Base-by-base conservation (phyloP, 2,329 filamentous ascomycete species). In the Beauveria scarabaeidicola region DNA sequence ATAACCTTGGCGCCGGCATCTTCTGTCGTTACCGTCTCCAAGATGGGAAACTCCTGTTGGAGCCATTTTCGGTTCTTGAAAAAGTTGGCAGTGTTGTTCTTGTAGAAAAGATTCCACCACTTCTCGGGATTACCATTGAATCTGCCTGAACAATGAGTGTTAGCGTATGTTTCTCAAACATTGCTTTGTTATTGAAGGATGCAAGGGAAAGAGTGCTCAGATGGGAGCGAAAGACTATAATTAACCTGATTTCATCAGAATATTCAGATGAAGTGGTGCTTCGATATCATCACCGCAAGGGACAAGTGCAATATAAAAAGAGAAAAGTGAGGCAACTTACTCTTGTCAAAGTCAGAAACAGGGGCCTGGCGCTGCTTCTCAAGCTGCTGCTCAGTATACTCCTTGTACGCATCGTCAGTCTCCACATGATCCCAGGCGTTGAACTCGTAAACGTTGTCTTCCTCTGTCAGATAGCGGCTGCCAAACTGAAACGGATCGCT, bases 1-100 rank as follows among this genome's bases (percentile, higher is more conserved):
- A 99, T 75, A 9, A 86, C 83, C 61, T 85, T 80, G 25, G 81
- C 81, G 3, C 89, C 90, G 2, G 87, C 85, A 61, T 86, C 85
- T 63, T 84, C 81, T 60, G 81, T 77, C 13, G 89, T 93, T 54
- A 96, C 81, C 61, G 89, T 82, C 25, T 81, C 83, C n/a, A 99
- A 77, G 4, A 97, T 77, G 0, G 94, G 94, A 65, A 99, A 99
- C 73, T 99, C 94, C 73, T 97, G 93, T 64, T 89, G 88, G 36
- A 99, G 78, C 94, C 94, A 99, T 72, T 97, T 97, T 64, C 94
- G 84, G 71, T 99, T 89, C 76, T 99, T 99, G 84, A 99, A 99
- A 76, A 99, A 99, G 70, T 97, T 97, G 68, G 87, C 84, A 21
- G 89, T 90, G 75, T 99, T 97, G 77, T 97, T 96, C 75, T 94